Evolutionary conservation across 2,329 filamentous ascomycete genomes (phyloP).

Genomic region (Claviceps digitariae): DNA sequence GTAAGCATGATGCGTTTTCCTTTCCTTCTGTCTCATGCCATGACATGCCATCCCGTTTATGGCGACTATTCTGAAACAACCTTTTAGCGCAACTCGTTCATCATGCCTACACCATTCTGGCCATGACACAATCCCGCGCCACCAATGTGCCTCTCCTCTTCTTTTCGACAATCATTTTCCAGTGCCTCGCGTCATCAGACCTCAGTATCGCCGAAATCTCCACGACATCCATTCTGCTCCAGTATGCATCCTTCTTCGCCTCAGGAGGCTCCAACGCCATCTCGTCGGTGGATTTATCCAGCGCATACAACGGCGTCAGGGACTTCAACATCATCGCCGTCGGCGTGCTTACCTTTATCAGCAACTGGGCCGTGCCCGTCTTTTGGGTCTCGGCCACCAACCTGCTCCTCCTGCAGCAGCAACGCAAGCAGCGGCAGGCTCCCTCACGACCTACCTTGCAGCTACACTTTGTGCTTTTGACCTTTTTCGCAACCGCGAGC

Average conservation of each 20-base stretch:
- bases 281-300: constrained; percentile 86
- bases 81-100: constrained; percentile 38
- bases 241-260: constrained; percentile 77
- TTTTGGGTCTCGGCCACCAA: constrained; percentile 68
- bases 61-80: background rate
- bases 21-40: background rate
- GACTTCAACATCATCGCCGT: constrained; percentile 72
- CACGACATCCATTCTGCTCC: constrained; percentile 59
- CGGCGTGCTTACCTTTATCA: constrained; percentile 68
- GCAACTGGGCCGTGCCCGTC: constrained; percentile 84
- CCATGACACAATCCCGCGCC: constrained; percentile 74
- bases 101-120: constrained; percentile 60
- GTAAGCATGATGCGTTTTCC: constrained; percentile 10
- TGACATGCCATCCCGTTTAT: background rate
- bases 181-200: constrained; percentile 31
- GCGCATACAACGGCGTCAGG: constrained; percentile 82
- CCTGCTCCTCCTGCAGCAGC: constrained; percentile 37
- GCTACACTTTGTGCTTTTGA: constrained; percentile 49
- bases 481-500: constrained; percentile 53
- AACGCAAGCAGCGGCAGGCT: constrained; percentile 11
- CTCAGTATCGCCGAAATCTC: constrained; percentile 47
- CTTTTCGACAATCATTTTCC: constrained; percentile 50
- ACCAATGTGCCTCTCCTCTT: constrained; percentile 79
- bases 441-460: constrained; percentile 19
- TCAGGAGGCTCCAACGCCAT: constrained; percentile 89